Conservation (phyloP, 441 rosid genomes). For the Gossypium lobatum region DNA sequence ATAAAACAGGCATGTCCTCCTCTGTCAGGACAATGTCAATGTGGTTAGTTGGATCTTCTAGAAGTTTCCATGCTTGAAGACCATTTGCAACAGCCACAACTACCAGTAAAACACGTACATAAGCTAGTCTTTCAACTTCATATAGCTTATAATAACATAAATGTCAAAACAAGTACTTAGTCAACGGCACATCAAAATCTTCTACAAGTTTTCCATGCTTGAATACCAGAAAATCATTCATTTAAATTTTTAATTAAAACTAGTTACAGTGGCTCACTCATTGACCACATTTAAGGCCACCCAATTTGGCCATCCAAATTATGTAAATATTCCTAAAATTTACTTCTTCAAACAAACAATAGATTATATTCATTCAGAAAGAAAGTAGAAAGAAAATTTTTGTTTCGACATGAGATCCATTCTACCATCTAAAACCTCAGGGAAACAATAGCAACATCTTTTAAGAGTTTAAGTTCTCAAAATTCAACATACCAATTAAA, state of each 20-base stretch:
- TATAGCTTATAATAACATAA: background rate
- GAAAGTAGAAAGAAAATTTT: background rate
- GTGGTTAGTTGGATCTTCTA: constrained; percentile 54
- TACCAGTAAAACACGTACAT: constrained; percentile 19
- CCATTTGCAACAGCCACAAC: constrained; percentile 62
- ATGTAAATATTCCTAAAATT: background rate
- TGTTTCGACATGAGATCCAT: background rate
- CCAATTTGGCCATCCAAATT: background rate
- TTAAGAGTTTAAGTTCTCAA: background rate
- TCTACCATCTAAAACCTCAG: background rate
- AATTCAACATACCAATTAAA: background rate
- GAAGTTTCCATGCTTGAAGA: constrained; percentile 63
- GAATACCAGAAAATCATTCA: background rate
- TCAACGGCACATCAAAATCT: background rate
- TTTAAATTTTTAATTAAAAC: background rate
- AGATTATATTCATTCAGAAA: background rate
- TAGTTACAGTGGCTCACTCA: background rate
- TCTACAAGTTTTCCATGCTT: too few species aligned
- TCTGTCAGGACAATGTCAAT: constrained; percentile 70
- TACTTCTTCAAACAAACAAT: background rate
- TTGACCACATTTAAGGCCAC: background rate
- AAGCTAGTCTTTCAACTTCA: background rate
- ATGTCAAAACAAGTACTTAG: background rate
- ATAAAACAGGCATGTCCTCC: constrained; percentile 60
- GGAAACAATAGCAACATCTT: background rate